These are phyloP conservation scores for Lippia alba DNA, from an alignment of 305 asterid species.

Conservation along the genomic window DNA sequence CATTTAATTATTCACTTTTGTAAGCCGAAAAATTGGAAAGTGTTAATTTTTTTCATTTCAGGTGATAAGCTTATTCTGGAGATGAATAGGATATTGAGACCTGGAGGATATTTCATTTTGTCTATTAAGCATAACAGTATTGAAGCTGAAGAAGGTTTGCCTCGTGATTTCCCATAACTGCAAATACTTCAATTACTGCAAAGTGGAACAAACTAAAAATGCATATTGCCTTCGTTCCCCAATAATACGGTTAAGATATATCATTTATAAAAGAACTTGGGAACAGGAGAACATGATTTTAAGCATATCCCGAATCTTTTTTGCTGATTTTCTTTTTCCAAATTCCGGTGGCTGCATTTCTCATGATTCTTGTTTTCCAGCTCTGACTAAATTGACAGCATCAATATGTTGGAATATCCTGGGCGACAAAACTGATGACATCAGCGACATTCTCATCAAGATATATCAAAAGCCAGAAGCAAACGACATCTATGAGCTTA, in stretches of 20 bases:
- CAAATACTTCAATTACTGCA: not conserved
- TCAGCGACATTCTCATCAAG: slow-evolving; percentile 80
- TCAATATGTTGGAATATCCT: slow-evolving; percentile 95
- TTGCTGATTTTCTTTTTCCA: slow-evolving; percentile 16
- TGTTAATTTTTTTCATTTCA: slow-evolving; percentile 43
- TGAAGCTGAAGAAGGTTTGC: slow-evolving; percentile 91
- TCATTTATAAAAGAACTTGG: too few relatives aligned
- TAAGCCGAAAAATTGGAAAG: slow-evolving; percentile 10
- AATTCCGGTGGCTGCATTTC: not conserved
- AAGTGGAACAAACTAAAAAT: not conserved
- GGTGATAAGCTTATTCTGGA: slow-evolving; percentile 87
- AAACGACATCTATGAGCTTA: slow-evolving; percentile 69
- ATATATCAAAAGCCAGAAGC: slow-evolving; percentile 88
- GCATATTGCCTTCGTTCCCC: not conserved
- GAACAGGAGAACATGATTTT: too few relatives aligned
- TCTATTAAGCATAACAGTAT: slow-evolving; percentile 75
- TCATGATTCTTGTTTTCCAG: slow-evolving; percentile 49
- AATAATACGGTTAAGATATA: too few relatives aligned
- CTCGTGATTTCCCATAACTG: slow-evolving; percentile 23
- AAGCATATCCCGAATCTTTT: not conserved
- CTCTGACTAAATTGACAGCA: slow-evolving; percentile 66
- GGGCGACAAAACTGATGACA: slow-evolving; percentile 89
- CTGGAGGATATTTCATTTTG: slow-evolving; percentile 91
- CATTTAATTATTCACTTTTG: not conserved
- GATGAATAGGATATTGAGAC: slow-evolving; percentile 92